Evolutionary conservation across 2,329 filamentous ascomycete species (phyloP).

Genomic region (Ceratocystiopsis minuta): DNA sequence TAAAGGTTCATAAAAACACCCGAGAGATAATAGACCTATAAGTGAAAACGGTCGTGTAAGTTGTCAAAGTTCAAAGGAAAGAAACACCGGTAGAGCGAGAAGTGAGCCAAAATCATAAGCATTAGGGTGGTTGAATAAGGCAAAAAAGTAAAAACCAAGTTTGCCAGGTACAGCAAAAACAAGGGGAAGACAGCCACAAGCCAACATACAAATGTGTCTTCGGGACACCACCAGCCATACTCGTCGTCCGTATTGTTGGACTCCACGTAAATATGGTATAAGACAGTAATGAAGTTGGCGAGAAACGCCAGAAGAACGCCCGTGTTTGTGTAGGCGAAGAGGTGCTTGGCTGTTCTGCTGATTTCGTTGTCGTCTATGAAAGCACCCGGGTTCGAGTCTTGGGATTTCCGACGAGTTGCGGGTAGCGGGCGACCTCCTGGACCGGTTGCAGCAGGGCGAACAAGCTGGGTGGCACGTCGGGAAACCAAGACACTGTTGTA

Average conservation of each 20-base stretch:
- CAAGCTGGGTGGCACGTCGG: conserved; percentile 28
- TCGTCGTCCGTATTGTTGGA: conserved; percentile 22
- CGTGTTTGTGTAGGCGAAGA: conserved; percentile 60
- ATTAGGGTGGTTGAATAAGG: too few species aligned
- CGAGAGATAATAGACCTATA: conserved; percentile 9
- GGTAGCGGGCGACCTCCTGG: conserved; percentile 80
- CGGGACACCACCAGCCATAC: conserved; percentile 65
- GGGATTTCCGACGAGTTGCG: conserved; percentile 38
- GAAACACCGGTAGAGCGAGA: neutral
- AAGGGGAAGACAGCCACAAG: conserved; percentile 8
- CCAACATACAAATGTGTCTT: conserved; percentile 20
- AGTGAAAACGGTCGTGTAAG: neutral
- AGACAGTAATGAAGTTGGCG: conserved; percentile 54
- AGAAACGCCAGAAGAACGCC: conserved; percentile 58
- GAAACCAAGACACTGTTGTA: conserved; percentile 35
- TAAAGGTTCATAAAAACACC: conserved; percentile 9
- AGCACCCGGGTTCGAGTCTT: conserved; percentile 10
- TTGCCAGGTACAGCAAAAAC: conserved; percentile 36
- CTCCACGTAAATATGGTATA: conserved; percentile 52
- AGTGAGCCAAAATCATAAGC: too few species aligned
- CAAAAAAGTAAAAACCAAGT: conserved; percentile 45
- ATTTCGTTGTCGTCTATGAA: conserved; percentile 25
- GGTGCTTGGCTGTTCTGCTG: conserved; percentile 45
- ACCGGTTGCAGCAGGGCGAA: conserved; percentile 40
- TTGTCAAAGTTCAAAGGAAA: neutral